These are phyloP conservation scores for Chondrostereum purpureum DNA, from an alignment of 1,284 basidiomycete genomes.

Conservation along the genomic window DNA sequence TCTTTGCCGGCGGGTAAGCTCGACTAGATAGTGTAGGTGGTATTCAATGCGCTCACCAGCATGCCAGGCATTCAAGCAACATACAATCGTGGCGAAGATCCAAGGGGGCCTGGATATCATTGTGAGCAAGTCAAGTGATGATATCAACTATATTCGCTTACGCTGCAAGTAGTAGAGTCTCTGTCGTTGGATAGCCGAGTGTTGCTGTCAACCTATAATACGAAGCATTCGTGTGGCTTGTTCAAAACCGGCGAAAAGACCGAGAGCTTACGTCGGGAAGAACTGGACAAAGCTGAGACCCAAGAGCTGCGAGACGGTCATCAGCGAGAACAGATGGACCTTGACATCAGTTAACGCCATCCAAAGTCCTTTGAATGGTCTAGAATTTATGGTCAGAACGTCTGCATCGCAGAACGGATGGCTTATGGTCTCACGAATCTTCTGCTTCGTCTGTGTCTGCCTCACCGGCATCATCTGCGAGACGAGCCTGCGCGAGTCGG, in stretches of 20 bases:
- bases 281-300: constrained; percentile 70
- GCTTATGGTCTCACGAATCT: constrained; percentile 39
- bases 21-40: constrained; percentile 7
- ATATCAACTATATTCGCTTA: too few relatives aligned
- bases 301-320: constrained; percentile 44
- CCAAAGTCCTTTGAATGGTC: constrained; percentile 45
- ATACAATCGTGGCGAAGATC: constrained; percentile 49
- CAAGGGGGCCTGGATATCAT: constrained; percentile 58
- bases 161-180: constrained; percentile 58
- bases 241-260: background rate
- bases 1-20: too few relatives aligned
- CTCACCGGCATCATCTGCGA: constrained; percentile 73
- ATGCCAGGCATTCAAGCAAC: constrained; percentile 59
- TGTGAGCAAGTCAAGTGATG: too few relatives aligned
- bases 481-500: constrained; percentile 61
- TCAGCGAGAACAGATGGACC: constrained; percentile 52
- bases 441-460: constrained; percentile 51
- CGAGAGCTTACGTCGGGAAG: constrained; percentile 61
- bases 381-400: constrained; percentile 16
- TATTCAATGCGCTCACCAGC: constrained; percentile 37
- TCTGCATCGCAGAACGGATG: background rate
- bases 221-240: background rate
- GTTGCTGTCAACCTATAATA: background rate
- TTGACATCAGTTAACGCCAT: constrained; percentile 60
- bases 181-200: constrained; percentile 48